Conservation (phyloP, 2,329 filamentous ascomycete genomes). For the Colletotrichum sublineola region DNA sequence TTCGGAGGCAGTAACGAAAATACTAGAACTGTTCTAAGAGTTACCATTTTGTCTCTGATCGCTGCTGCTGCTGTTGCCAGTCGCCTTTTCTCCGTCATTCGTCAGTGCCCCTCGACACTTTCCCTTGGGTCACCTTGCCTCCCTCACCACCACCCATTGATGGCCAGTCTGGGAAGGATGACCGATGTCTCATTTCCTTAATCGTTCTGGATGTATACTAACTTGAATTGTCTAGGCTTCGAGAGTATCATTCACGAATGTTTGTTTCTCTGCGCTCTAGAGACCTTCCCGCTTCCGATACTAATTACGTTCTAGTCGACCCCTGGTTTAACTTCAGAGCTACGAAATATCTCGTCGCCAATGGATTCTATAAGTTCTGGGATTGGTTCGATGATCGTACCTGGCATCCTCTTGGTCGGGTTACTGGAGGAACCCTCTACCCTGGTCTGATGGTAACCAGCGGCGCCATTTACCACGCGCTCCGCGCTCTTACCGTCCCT, state of each 20-base stretch:
- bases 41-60: conserved; percentile 92
- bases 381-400: conserved; percentile 99
- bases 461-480: conserved; percentile 93
- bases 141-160: conserved; percentile 29
- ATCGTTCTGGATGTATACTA: conserved; percentile 46
- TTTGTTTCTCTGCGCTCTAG: conserved; percentile 64
- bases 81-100: conserved; percentile 97
- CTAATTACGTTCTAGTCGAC: conserved; percentile 76
- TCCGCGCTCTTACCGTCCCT: conserved; percentile 88
- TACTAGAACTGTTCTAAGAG: conserved; percentile 85
- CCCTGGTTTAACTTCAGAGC: conserved; percentile 99
- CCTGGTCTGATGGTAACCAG: conserved; percentile 99
- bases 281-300: conserved; percentile 35
- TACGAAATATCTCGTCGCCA: conserved; percentile 95
- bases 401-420: conserved; percentile 98
- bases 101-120: conserved; percentile 67
- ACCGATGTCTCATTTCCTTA: neutral
- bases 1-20: conserved; percentile 85
- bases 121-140: neutral
- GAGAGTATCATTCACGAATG: conserved; percentile 99
- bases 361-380: conserved; percentile 99
- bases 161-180: neutral
- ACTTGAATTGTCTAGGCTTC: conserved; percentile 73
- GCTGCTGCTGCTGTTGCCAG: conserved; percentile 92
- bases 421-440: conserved; percentile 98